phyloP scores from a whole-genome alignment of 176 grass and related monocot species.

The Oryza longistaminata region DNA sequence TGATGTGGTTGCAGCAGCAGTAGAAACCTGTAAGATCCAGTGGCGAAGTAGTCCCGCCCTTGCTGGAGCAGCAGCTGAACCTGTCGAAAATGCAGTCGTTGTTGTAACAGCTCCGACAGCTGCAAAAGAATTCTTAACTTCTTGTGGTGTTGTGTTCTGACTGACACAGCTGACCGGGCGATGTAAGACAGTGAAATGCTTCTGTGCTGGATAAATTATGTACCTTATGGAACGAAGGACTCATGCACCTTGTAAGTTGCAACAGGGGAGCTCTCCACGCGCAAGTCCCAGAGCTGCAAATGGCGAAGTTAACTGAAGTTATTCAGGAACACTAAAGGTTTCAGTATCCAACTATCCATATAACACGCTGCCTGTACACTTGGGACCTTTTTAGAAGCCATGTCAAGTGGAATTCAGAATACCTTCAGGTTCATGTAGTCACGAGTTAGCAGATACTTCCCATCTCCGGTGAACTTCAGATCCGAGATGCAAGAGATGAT shows the following conservation, averaged over 20 bases:
- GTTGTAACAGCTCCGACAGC: conserved; percentile 77
- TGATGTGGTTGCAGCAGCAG: not conserved
- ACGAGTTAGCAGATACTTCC: conserved; percentile 55
- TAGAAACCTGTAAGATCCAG: conserved; percentile 78
- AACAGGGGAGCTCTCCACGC: conserved; percentile 57
- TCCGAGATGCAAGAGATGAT: conserved; percentile 79
- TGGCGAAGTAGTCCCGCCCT: conserved; percentile 63
- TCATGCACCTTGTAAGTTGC: conserved; percentile 66
- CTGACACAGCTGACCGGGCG: not conserved
- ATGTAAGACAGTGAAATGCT: not conserved
- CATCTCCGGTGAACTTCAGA: conserved; percentile 60
- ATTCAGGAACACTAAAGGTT: not conserved
- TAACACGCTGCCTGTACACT: not conserved
- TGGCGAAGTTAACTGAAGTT: too few relatives aligned
- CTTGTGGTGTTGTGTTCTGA: not conserved
- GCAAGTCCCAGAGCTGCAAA: conserved; percentile 77
- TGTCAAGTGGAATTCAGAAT: not conserved
- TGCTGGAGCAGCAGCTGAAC: conserved; percentile 69
- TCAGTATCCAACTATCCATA: not conserved
- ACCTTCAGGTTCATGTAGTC: conserved; percentile 94
- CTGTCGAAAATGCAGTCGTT: conserved; percentile 73
- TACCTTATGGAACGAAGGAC: conserved; percentile 78
- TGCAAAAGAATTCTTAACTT: conserved; percentile 21
- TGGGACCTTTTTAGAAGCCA: not conserved
- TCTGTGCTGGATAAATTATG: not conserved